Evolutionary conservation across 306 rosid species (phyloP).

Genomic region (Medicago truncatula): MtrunA17r5.0-ANR NC_053045.1:42646501-42647000

Average conservation of each 20-base stretch:
- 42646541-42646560: too few relatives aligned
- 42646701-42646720: constrained; percentile 94
- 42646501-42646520: too few relatives aligned
- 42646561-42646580: too few relatives aligned
- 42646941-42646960: constrained; percentile 35
- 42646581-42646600: not conserved
- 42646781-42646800: constrained; percentile 99
- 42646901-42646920: not conserved
- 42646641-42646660: constrained; percentile 92
- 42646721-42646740: constrained; percentile 87
- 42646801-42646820: constrained; percentile 88
- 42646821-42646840: constrained; percentile 72
- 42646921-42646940: constrained; percentile 56
- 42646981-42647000: constrained; percentile 43
- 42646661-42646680: constrained; percentile 87
- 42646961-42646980: constrained; percentile 29
- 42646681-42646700: constrained; percentile 86
- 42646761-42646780: constrained; percentile 94
- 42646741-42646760: constrained; percentile 75
- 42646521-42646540: too few relatives aligned
- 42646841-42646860: constrained; percentile 45
- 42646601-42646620: not conserved
- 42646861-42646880: not conserved
- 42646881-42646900: not conserved
- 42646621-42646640: constrained; percentile 82